Evolutionary conservation across 768 basidiomycete genomes (phyloP).

Genomic region (Lactarius evosmus): DNA sequence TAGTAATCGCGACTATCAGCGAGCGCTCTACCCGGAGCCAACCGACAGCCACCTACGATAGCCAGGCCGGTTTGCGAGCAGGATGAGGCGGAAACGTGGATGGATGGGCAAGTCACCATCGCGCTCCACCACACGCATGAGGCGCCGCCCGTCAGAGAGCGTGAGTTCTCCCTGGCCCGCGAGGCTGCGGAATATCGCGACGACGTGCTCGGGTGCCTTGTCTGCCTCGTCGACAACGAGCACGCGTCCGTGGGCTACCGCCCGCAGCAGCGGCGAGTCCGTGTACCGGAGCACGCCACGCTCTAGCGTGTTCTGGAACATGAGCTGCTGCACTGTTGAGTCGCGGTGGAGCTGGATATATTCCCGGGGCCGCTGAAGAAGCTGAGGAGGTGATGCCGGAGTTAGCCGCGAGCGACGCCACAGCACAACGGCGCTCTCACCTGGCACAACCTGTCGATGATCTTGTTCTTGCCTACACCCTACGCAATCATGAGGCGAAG

Average conservation of each 20-base stretch:
- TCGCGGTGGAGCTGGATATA: conserved; percentile 70
- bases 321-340: conserved; percentile 66
- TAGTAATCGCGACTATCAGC: neutral
- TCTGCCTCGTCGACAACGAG: conserved; percentile 72
- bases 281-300: conserved; percentile 55
- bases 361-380: conserved; percentile 59
- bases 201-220: conserved; percentile 71
- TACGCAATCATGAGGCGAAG: conserved; percentile 28
- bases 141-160: conserved; percentile 59
- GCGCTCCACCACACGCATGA: conserved; percentile 44
- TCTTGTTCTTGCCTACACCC: conserved; percentile 72
- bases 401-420: neutral
- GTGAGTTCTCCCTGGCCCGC: conserved; percentile 64
- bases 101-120: conserved; percentile 59
- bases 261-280: conserved; percentile 64
- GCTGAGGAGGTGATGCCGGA: conserved; percentile 34
- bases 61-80: conserved; percentile 65
- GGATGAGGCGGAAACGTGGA: conserved; percentile 58
- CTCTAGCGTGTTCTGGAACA: conserved; percentile 63
- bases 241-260: conserved; percentile 57
- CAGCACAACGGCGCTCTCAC: conserved; percentile 32
- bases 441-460: conserved; percentile 64
- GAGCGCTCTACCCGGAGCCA: neutral
- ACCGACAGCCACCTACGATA: conserved; percentile 47
- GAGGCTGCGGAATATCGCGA: conserved; percentile 66